Conservation (phyloP, 148 eudicot genomes). For the Simmondsia chinensis region DNA sequence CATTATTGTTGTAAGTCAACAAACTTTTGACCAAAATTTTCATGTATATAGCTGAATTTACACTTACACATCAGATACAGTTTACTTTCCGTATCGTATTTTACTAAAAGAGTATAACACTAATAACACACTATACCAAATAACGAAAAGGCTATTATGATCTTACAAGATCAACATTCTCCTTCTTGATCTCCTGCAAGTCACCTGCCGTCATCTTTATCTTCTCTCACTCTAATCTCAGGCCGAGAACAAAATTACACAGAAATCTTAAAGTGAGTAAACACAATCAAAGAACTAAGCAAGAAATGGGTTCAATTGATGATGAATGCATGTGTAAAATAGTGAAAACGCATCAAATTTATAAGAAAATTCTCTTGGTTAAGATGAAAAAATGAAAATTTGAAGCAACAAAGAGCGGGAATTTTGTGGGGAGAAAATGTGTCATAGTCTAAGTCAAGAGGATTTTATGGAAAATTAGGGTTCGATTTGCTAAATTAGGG, state of each 20-base stretch:
- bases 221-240: background rate
- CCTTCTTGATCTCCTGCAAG: slow-evolving; percentile 46
- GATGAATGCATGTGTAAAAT: background rate
- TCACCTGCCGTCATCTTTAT: slow-evolving; percentile 2
- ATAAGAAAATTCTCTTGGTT: slow-evolving; percentile 5
- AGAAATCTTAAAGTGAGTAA: background rate
- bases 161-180: slow-evolving; percentile 64
- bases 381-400: background rate
- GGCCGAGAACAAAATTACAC: too few relatives aligned
- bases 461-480: too few relatives aligned
- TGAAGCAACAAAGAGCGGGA: too few relatives aligned
- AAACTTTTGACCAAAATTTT: too few relatives aligned
- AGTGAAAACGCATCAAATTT: slow-evolving; percentile 5
- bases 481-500: too few relatives aligned
- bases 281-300: background rate
- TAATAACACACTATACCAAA: background rate
- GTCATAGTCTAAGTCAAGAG: too few relatives aligned
- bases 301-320: background rate
- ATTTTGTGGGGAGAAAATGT: too few relatives aligned
- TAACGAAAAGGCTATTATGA: background rate
- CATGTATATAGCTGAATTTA: too few relatives aligned
- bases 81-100: too few relatives aligned
- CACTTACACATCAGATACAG: too few relatives aligned
- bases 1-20: too few relatives aligned
- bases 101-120: background rate